Evolutionary conservation across 768 basidiomycete species (phyloP), one percentile per base, ranked within the genome.

Genomic region (Amanita rimosa): DNA sequence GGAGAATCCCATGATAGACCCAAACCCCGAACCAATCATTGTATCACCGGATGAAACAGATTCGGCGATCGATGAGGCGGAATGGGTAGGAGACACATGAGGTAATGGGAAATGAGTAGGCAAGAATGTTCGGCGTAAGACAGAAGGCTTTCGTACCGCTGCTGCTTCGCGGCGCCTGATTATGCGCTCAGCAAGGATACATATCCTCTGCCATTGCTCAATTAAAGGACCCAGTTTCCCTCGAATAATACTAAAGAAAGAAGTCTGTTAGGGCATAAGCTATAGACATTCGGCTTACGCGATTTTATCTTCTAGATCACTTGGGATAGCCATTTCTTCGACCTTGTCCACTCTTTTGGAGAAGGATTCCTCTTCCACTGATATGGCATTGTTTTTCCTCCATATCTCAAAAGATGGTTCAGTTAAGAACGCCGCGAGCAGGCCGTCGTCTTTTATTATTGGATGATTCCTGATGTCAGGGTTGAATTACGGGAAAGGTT

Each of bases 291-390:
- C 13, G 42, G 55, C 76, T 51, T 67, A 86, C 85, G 74, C 72
- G 49, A 97, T 78, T 61, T 94, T 95, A 43, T 93, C 86, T 52
- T 93, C 90, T 6, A 97, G 71, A 64, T 97, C 92, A 51, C 85
- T 81, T 3, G 95, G 95, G 46, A 97, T 91, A 9, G 79, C 71
- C 87, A 94, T 91, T 65, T 96, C 91, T 59, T 95, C 90, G 13
- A 83, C 69, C 42, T 76, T 72, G 55, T 90, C 89, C 7, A 92
- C 73, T 21, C 83, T 78, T 57, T 87, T 89, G 52, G 81, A 82
- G 0, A 69, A 67, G 0, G 89, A 87, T 62, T 97, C 95, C 66
- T 97, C 95, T 24, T 95, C 92, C 46, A 91, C 67, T 3, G 83
- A 81, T 8, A 95, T 72, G 0, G 74, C 56, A 1, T 81, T 75